Base-by-base conservation (phyloP, 306 rosid species). In the Clitoria ternatea region DNA sequence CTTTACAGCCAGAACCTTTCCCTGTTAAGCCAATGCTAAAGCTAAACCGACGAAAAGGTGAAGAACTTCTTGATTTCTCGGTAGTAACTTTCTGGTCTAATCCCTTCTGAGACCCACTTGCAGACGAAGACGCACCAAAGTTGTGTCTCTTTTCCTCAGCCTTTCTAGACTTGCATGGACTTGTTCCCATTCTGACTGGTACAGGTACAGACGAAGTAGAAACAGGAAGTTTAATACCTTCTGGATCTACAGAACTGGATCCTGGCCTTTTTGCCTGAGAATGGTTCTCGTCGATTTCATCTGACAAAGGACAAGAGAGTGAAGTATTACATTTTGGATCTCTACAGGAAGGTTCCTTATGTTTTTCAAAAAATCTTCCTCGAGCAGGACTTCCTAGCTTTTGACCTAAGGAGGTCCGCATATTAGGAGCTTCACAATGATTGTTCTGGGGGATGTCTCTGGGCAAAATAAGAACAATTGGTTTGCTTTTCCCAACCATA, bases 41-140 rank as follows among this genome's bases (percentile, higher is more conserved):
- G 81, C 81, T 82, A 67, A 94, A 73, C 50, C 88, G 89, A 37
- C 80, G 75, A 72, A 94, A 86, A 40, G 99, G 97, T 61, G 97
- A 94, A 79, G 90, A 81, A 82, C 91, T 89, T 85, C 92, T 80
- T 48, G 76, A 69, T 77, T 91, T 94, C 60, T 80, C 92, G 42
- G 82, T 77, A 24, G 61, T 65, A 68, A 68, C 85, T 77, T 79
- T 84, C 82, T 42, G 79, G 60, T 83, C 79, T 57, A 59, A 44
- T 17, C 75, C 92, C 55, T 47, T 79, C 17, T 74, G 61, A 74
- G 73, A 63, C 63, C 74, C 84, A 71, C 45, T 80, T 47, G 69
- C 59, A 69, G 71, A 78, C 37, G 74, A 73, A 66, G 72, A 32
- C 42, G 82, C 69, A 49, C 79, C 52, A 49, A 53, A 50, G 7